These are phyloP conservation scores for Nigrospora sphaerica DNA, from an alignment of 2,329 filamentous ascomycete genomes.

Conservation along the genomic window DNA sequence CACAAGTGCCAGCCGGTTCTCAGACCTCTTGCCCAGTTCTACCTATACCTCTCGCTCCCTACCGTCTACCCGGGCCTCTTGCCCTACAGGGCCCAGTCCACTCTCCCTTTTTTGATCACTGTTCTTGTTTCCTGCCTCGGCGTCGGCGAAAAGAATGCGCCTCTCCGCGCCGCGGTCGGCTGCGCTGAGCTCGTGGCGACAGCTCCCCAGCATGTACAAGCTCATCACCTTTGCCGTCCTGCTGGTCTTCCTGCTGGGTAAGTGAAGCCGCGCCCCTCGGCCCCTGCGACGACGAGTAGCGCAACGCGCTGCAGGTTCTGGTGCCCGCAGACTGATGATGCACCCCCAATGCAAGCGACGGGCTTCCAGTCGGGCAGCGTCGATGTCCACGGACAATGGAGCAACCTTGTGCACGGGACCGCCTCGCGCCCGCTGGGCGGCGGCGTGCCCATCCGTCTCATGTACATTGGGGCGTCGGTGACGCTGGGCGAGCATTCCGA, in stretches of 20 bases:
- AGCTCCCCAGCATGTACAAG: constrained; percentile 1
- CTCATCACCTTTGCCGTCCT: not conserved
- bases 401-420: not conserved
- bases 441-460: constrained; percentile 11
- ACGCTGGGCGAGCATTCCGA: constrained; percentile 10
- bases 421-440: constrained; percentile 2
- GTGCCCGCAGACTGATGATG: not conserved
- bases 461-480: constrained; percentile 15
- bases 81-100: no score
- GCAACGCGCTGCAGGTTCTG: not conserved
- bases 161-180: not conserved
- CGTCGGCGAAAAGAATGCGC: not conserved
- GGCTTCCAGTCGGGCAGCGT: constrained; percentile 1
- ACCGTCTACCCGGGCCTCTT: no score
- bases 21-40: not conserved
- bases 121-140: not conserved
- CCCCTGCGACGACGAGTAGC: not conserved
- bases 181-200: not conserved
- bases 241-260: not conserved
- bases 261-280: not conserved
- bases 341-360: not conserved
- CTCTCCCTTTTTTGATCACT: not conserved
- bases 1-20: no score
- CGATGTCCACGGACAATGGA: constrained; percentile 1
- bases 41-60: not conserved